A percentile compares a stretch with the other conserved stretches of the same genome.
Conservation (phyloP, 768 basidiomycete species). For the Pleurotus tuber-regium region DNA sequence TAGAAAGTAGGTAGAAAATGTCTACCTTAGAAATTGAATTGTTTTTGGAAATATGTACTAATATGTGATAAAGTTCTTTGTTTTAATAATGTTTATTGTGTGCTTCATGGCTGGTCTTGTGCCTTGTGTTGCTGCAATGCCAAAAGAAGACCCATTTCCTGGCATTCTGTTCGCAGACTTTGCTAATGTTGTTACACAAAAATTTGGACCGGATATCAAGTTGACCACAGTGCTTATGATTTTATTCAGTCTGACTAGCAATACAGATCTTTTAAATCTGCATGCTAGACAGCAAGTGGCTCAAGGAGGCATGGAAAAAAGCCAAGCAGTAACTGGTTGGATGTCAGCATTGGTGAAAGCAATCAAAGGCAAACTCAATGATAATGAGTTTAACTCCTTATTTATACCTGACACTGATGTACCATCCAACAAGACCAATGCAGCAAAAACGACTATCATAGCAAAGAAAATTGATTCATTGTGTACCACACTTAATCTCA, state of each 20-base stretch:
- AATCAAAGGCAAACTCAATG: neutral
- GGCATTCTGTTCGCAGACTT: conserved; percentile 6
- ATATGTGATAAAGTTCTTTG: neutral
- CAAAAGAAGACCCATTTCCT: conserved; percentile 2
- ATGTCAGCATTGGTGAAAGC: neutral
- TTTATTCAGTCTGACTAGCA: conserved; percentile 1
- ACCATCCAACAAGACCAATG: too few species aligned
- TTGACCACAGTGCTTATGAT: conserved; percentile 9
- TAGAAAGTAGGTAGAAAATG: neutral
- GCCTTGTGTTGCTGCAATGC: neutral
- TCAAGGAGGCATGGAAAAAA: too few species aligned
- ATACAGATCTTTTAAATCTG: conserved; percentile 6
- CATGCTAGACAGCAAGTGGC: neutral
- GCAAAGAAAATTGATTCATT: neutral
- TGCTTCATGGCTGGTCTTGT: neutral
- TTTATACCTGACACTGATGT: neutral
- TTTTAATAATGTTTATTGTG: neutral
- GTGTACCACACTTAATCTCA: neutral
- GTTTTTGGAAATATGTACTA: neutral
- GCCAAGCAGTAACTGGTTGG: conserved; percentile 1
- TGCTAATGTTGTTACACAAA: neutral
- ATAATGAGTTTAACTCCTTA: neutral
- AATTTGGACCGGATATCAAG: neutral
- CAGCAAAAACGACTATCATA: neutral
- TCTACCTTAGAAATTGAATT: neutral